Conservation (phyloP, 169 alveolate genomes). For the Babesia gibsoni region DNA sequence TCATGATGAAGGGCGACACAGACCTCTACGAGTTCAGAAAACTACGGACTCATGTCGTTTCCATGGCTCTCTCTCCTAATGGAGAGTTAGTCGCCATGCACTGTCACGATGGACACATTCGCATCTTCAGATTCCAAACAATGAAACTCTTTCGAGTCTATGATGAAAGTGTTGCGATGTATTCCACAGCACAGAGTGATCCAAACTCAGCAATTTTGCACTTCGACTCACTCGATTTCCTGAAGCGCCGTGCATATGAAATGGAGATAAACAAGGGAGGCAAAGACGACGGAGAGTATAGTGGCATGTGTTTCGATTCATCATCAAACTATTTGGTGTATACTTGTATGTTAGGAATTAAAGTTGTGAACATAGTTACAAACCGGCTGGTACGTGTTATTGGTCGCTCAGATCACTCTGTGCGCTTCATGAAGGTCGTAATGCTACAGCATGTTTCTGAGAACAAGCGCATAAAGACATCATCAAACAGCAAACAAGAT, state of each 20-base stretch:
- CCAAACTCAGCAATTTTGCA: conserved; percentile 74
- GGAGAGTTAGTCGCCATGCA: conserved; percentile 82
- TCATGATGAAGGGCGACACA: conserved; percentile 80
- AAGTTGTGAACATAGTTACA: conserved; percentile 79
- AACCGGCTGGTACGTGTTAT: conserved; percentile 73
- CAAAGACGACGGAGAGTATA: conserved; percentile 56
- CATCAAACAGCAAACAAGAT: conserved; percentile 70
- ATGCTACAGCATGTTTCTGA: conserved; percentile 68
- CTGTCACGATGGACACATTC: conserved; percentile 76
- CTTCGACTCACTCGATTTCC: conserved; percentile 88
- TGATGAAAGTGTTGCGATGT: conserved; percentile 84
- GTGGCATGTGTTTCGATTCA: conserved; percentile 90
- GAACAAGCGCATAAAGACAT: conserved; percentile 63
- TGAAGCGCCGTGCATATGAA: conserved; percentile 88
- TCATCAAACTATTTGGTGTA: conserved; percentile 88
- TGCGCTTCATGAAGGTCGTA: conserved; percentile 70
- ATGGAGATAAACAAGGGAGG: conserved; percentile 83
- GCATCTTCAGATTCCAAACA: conserved; percentile 79
- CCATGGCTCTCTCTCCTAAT: conserved; percentile 77
- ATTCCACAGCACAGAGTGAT: conserved; percentile 83
- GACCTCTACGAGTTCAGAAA: conserved; percentile 88
- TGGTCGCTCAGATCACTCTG: conserved; percentile 73
- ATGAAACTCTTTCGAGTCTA: conserved; percentile 81
- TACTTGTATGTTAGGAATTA: conserved; percentile 92
- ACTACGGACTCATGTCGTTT: conserved; percentile 69